phyloP scores from a whole-genome alignment of 2,329 filamentous ascomycete genomes.

The Aspergillus brunneoviolaceus region DNA sequence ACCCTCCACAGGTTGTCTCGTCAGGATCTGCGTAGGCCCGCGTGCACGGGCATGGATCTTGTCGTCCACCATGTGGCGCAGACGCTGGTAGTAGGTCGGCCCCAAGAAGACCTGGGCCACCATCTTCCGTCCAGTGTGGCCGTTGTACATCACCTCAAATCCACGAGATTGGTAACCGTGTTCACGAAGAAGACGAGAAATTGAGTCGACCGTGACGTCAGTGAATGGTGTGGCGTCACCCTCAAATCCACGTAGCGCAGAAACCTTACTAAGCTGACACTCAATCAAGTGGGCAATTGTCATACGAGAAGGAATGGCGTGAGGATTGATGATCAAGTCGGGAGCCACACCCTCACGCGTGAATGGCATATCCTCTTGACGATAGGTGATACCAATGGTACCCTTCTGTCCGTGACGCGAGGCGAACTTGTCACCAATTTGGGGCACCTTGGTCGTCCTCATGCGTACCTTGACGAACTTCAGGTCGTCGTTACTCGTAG shows the following conservation, averaged over 20 bases:
- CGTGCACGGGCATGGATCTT: conserved; percentile 99
- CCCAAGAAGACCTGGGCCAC: conserved; percentile 94
- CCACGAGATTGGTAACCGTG: conserved; percentile 96
- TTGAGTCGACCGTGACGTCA: conserved; percentile 91
- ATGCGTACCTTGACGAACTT: conserved; percentile 98
- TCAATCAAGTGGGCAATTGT: conserved; percentile 99
- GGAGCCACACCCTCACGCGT: conserved; percentile 86
- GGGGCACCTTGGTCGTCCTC: conserved; percentile 93
- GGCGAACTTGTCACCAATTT: conserved; percentile 99
- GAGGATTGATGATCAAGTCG: conserved; percentile 97
- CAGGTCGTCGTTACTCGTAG: conserved; percentile 90
- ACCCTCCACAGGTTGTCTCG: conserved; percentile 95
- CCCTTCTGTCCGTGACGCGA: conserved; percentile 99
- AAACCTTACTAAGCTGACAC: conserved; percentile 95
- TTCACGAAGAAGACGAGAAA: conserved; percentile 80
- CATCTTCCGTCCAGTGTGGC: conserved; percentile 91
- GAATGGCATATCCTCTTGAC: conserved; percentile 98
- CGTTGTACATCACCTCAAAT: conserved; percentile 98
- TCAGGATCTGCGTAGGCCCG: conserved; percentile 95
- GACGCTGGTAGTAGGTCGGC: conserved; percentile 96
- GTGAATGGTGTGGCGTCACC: conserved; percentile 98
- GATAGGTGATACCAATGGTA: conserved; percentile 97
- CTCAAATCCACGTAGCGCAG: conserved; percentile 88
- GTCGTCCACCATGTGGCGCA: conserved; percentile 99
- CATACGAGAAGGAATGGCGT: conserved; percentile 99